phyloP scores from a whole-genome alignment of 2,329 filamentous ascomycete species.

The Cytospora chrysosperma region DNA sequence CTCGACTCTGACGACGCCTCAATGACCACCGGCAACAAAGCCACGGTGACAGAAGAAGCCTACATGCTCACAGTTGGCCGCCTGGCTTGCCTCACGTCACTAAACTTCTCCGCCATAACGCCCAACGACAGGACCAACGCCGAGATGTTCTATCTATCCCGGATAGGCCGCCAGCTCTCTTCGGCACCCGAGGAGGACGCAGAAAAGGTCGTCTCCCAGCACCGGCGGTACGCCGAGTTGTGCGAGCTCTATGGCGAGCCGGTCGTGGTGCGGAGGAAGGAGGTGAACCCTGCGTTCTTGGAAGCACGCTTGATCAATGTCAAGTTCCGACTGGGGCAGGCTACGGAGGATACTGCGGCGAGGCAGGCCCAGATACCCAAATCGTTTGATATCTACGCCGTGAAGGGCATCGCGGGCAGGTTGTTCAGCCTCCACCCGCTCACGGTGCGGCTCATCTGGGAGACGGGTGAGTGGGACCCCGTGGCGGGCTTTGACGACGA shows the following conservation, averaged over 20 bases:
- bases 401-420: conserved; percentile 75
- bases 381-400: conserved; percentile 75
- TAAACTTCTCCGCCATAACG: conserved; percentile 75
- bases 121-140: conserved; percentile 77
- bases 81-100: conserved; percentile 61
- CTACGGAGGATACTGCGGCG: conserved; percentile 25
- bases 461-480: conserved; percentile 89
- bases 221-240: conserved; percentile 72
- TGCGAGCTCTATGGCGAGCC: conserved; percentile 77
- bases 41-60: conserved; percentile 68
- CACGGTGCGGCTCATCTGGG: conserved; percentile 70
- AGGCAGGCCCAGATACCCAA: conserved; percentile 62
- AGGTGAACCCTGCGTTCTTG: conserved; percentile 74
- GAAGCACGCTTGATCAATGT: conserved; percentile 75
- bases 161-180: conserved; percentile 74
- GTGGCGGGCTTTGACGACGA: conserved; percentile 62
- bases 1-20: conserved; percentile 30
- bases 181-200: conserved; percentile 54
- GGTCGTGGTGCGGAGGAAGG: conserved; percentile 53
- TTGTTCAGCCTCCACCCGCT: conserved; percentile 67
- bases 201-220: conserved; percentile 55
- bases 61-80: conserved; percentile 87
- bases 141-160: conserved; percentile 88
- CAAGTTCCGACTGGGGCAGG: conserved; percentile 26
- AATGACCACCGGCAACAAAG: conserved; percentile 33